Conservation (phyloP, 345 rosid species). For the Nephelium lappaceum region DNA sequence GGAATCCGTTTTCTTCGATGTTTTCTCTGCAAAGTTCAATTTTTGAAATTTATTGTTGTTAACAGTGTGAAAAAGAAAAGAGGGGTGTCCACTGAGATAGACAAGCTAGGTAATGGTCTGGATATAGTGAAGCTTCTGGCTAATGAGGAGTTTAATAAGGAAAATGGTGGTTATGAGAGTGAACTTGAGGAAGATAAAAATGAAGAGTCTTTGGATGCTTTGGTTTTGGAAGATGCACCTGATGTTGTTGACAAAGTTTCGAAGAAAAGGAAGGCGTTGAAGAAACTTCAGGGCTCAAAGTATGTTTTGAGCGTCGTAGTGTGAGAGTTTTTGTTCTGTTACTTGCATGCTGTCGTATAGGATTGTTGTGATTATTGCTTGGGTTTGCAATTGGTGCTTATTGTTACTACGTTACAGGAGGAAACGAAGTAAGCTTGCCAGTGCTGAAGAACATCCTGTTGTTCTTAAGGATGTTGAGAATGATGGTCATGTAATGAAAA, state of each 20-base stretch:
- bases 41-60: neutral
- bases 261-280: slow-evolving; percentile 74
- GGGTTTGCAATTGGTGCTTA: neutral
- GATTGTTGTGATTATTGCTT: neutral
- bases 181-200: slow-evolving; percentile 57
- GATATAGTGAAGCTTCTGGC: slow-evolving; percentile 53
- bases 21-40: neutral
- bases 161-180: slow-evolving; percentile 61
- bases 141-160: slow-evolving; percentile 70
- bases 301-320: slow-evolving; percentile 33
- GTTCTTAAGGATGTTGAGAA: slow-evolving; percentile 26
- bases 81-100: slow-evolving; percentile 31
- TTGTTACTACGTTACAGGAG: slow-evolving; percentile 44
- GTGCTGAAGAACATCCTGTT: slow-evolving; percentile 42
- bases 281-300: slow-evolving; percentile 63
- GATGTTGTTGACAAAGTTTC: slow-evolving; percentile 40
- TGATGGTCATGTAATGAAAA: slow-evolving; percentile 26
- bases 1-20: neutral
- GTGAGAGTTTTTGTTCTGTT: neutral
- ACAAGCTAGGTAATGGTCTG: slow-evolving; percentile 31
- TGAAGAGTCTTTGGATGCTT: slow-evolving; percentile 24
- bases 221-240: slow-evolving; percentile 34
- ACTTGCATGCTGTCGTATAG: neutral
- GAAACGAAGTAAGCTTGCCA: slow-evolving; percentile 61
- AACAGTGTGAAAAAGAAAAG: slow-evolving; percentile 70